Evolutionary conservation across 129 eudicot species (phyloP).

Genomic region (Flaveria ramosissima): DNA sequence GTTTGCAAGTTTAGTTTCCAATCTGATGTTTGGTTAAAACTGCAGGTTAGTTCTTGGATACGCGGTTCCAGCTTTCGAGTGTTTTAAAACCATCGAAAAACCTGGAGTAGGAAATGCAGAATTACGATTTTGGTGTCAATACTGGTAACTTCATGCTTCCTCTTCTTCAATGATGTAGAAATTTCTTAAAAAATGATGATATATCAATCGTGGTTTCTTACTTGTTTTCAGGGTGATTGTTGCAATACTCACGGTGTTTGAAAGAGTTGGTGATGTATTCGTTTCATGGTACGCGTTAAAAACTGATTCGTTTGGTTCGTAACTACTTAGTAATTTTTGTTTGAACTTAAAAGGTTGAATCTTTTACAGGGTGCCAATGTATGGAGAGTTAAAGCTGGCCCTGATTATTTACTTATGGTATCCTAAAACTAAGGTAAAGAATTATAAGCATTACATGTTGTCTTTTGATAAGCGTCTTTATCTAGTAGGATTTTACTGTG

Average conservation of each 20-base stretch:
- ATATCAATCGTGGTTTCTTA: not conserved
- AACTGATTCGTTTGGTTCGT: not conserved
- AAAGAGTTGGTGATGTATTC: constrained; percentile 69
- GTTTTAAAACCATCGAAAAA: constrained; percentile 83
- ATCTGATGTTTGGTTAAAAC: constrained; percentile 15
- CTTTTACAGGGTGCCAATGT: constrained; percentile 77
- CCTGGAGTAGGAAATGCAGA: constrained; percentile 75
- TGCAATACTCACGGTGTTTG: constrained; percentile 66
- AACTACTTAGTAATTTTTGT: not conserved
- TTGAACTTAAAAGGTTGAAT: not conserved
- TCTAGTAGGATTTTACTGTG: not conserved
- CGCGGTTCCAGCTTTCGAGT: constrained; percentile 88
- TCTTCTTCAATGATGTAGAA: not conserved
- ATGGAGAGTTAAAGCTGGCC: constrained; percentile 86
- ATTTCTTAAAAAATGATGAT: not conserved
- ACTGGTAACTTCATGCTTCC: constrained; percentile 51
- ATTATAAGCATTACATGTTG: not conserved
- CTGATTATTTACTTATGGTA: constrained; percentile 90
- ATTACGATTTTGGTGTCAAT: constrained; percentile 94
- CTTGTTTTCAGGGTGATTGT: constrained; percentile 64
- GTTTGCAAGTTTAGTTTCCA: not conserved
- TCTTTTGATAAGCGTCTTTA: not conserved
- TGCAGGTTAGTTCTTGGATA: constrained; percentile 80
- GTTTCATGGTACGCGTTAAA: constrained; percentile 67
- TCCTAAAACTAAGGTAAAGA: constrained; percentile 81